These are phyloP conservation scores for Lecanoromycetidae sp. DNA, from an alignment of 2,329 filamentous ascomycete species.

Conservation along the genomic window DNA sequence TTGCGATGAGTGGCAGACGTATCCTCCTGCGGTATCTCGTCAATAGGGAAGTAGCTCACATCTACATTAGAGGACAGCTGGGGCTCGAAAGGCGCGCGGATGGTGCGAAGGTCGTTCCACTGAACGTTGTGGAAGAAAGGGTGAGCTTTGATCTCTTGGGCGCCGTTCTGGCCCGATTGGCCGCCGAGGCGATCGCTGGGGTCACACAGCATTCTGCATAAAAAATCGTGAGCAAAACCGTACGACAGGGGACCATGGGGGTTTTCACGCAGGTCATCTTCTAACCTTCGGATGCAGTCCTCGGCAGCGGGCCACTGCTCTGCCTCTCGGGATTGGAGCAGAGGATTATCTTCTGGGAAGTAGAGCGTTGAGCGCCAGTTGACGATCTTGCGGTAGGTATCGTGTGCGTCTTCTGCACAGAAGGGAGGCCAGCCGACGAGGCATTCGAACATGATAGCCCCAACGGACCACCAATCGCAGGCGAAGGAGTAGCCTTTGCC, in stretches of 20 bases:
- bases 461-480: conserved; percentile 98
- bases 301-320: conserved; percentile 45
- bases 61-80: conserved; percentile 87
- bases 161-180: conserved; percentile 44
- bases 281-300: conserved; percentile 85
- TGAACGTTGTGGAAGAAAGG: conserved; percentile 95
- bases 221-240: no score
- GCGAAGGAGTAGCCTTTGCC: conserved; percentile 92
- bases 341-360: conserved; percentile 69
- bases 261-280: no score
- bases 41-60: conserved; percentile 96
- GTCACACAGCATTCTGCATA: conserved; percentile 74
- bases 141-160: conserved; percentile 87
- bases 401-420: conserved; percentile 93
- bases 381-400: conserved; percentile 98
- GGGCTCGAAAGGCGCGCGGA: conserved; percentile 91
- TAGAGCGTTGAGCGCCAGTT: conserved; percentile 94
- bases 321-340: conserved; percentile 1
- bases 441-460: conserved; percentile 99
- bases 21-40: conserved; percentile 95
- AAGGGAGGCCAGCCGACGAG: conserved; percentile 97
- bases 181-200: conserved; percentile 82
- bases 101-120: conserved; percentile 82
- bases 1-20: conserved; percentile 78
- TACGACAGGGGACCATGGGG: no score